Conservation (phyloP, 1,284 basidiomycete species). For the Hypsizygus ulmarius region DNA sequence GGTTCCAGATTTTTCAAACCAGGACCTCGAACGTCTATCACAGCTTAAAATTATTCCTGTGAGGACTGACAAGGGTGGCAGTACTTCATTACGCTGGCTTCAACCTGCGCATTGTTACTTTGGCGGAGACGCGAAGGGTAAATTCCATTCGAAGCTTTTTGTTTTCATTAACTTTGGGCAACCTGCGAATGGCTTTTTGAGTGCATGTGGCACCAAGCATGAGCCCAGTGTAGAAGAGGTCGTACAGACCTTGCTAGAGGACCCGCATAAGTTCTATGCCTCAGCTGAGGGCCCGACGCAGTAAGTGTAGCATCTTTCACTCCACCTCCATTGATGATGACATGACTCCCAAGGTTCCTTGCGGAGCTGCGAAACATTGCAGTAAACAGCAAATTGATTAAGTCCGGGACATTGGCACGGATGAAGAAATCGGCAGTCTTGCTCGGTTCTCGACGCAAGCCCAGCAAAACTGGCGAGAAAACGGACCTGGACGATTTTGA, state of each 20-base stretch:
- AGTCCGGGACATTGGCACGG: conserved; percentile 49
- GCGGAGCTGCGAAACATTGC: conserved; percentile 84
- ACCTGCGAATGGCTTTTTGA: conserved; percentile 81
- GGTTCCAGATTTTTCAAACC: conserved; percentile 45
- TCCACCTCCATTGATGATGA: background rate
- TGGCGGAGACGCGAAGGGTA: conserved; percentile 46
- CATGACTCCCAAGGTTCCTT: conserved; percentile 60
- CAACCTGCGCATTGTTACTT: conserved; percentile 72
- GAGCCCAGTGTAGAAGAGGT: conserved; percentile 88
- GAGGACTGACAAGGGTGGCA: conserved; percentile 22
- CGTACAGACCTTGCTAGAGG: conserved; percentile 57
- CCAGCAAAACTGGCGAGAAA: conserved; percentile 43
- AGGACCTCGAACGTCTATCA: conserved; percentile 49
- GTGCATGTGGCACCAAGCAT: conserved; percentile 83
- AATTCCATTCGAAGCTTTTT: conserved; percentile 77
- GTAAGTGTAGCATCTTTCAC: conserved; percentile 34
- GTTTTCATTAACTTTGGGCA: conserved; percentile 89
- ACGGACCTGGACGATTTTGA: conserved; percentile 48
- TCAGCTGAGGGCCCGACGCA: conserved; percentile 63
- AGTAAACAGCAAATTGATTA: conserved; percentile 65
- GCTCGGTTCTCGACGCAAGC: conserved; percentile 62
- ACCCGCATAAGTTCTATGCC: conserved; percentile 71
- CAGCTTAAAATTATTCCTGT: conserved; percentile 55
- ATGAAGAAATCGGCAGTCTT: conserved; percentile 76
- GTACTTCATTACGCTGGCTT: conserved; percentile 41